A percentile compares a stretch with the other conserved stretches of the same genome.
Conservation (phyloP, 2,329 filamentous ascomycete species). For the Ascochyta clinopodiicola region DNA sequence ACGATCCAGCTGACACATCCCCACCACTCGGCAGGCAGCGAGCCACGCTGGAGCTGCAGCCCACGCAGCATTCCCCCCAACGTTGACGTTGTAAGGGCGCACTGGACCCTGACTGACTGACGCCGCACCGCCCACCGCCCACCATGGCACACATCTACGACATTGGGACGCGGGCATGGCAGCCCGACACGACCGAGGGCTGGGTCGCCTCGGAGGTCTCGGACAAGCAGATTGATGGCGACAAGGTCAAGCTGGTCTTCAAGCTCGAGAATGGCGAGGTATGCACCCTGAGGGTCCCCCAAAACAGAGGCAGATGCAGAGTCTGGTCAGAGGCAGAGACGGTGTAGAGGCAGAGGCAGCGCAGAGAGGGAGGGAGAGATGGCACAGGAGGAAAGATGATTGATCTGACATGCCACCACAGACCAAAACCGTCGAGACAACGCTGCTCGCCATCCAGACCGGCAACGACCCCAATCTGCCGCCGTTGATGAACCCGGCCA, state of each 20-base stretch:
- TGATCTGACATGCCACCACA: conserved; percentile 49
- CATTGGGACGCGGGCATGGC: conserved; percentile 96
- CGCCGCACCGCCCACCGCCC: not conserved
- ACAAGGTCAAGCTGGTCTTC: conserved; percentile 88
- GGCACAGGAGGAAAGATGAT: not conserved
- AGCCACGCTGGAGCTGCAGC: conserved; percentile 28
- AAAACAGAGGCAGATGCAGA: not conserved
- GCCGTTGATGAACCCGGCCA: conserved; percentile 95
- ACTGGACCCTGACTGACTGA: conserved; percentile 32
- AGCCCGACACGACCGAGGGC: conserved; percentile 93
- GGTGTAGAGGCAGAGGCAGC: not conserved
- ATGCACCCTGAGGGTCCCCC: conserved; percentile 12
- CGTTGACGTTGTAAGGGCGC: conserved; percentile 21
- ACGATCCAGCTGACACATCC: conserved; percentile 24
- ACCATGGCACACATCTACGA: conserved; percentile 92
- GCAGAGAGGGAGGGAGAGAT: too few species aligned
- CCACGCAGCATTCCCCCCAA: conserved; percentile 2
- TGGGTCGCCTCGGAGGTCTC: conserved; percentile 96
- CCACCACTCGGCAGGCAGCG: conserved; percentile 11
- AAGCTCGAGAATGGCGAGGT: conserved; percentile 93
- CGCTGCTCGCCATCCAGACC: conserved; percentile 75
- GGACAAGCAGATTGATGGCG: conserved; percentile 81
- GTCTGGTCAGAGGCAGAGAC: not conserved
- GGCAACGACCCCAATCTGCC: conserved; percentile 80
- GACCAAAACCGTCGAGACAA: conserved; percentile 81